These are phyloP conservation scores for Acrocalymma vagum DNA, from an alignment of 2,329 filamentous ascomycete genomes.

Conservation along the genomic window DNA sequence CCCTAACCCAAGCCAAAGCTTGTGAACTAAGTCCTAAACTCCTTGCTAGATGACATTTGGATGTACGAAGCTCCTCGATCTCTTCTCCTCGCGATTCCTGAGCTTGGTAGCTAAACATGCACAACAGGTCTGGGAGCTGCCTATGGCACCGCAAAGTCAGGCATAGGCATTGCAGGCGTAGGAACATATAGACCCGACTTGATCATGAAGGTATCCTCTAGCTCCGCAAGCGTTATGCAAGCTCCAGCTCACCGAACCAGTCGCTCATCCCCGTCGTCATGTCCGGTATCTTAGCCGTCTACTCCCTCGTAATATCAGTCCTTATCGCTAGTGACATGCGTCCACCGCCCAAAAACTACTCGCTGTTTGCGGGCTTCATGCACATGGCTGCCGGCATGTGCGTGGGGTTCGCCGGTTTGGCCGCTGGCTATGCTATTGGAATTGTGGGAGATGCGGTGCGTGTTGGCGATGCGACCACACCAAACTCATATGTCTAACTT, in stretches of 20 bases:
- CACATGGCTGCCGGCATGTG: conserved; percentile 90
- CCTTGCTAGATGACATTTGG: conserved; percentile 75
- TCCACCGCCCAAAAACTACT: conserved; percentile 76
- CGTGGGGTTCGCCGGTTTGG: conserved; percentile 61
- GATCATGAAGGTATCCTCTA: conserved; percentile 79
- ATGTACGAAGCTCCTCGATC: conserved; percentile 63
- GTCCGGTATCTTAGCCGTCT: conserved; percentile 99
- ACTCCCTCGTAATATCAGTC: conserved; percentile 95
- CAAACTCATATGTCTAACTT: conserved; percentile 21
- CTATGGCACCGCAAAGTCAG: conserved; percentile 87
- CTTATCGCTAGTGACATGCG: conserved; percentile 91
- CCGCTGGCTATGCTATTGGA: conserved; percentile 75
- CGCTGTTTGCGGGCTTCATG: conserved; percentile 91
- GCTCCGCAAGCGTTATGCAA: not conserved
- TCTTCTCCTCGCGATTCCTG: not conserved
- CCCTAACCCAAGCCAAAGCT: conserved; percentile 12
- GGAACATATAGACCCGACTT: conserved; percentile 85
- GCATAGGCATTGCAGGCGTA: conserved; percentile 86
- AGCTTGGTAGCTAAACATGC: conserved; percentile 26
- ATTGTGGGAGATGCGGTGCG: conserved; percentile 88
- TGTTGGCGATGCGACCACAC: conserved; percentile 12
- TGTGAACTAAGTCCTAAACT: conserved; percentile 30
- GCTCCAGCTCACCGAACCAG: conserved; percentile 54
- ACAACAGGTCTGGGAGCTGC: conserved; percentile 76
- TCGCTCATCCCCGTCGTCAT: conserved; percentile 91